Conservation (phyloP, 192 early-diverging fungal genomes). For the Podila epigama region DNA sequence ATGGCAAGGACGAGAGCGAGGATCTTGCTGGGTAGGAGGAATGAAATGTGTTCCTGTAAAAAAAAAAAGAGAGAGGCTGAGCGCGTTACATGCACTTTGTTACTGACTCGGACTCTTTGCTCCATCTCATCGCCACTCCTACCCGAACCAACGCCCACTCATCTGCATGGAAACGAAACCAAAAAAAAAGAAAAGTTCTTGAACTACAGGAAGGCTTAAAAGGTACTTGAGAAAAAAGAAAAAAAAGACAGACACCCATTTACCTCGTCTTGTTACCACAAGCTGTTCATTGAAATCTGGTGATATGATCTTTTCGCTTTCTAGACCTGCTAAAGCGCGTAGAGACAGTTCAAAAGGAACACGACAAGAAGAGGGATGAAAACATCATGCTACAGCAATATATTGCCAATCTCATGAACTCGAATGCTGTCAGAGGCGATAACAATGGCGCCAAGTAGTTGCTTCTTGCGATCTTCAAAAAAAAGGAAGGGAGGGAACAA, state of each 20-base stretch:
- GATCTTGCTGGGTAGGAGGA: conserved; percentile 27
- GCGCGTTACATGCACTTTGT: not conserved
- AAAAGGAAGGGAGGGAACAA: no score
- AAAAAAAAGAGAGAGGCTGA: no score
- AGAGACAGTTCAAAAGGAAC: conserved; percentile 38
- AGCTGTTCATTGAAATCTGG: no score
- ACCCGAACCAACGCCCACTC: no score
- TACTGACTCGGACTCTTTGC: not conserved
- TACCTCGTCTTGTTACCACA: no score
- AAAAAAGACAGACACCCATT: not conserved
- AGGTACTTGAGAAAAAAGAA: conserved; percentile 8
- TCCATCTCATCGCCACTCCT: not conserved
- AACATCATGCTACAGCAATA: conserved; percentile 45
- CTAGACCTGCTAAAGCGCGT: conserved; percentile 46
- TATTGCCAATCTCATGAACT: conserved; percentile 50
- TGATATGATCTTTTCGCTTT: no score
- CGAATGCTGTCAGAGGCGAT: conserved; percentile 45
- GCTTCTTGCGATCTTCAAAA: no score
- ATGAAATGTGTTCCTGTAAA: not conserved
- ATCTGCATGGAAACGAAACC: no score
- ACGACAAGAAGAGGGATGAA: conserved; percentile 47
- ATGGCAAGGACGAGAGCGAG: conserved; percentile 47
- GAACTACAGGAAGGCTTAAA: conserved; percentile 42
- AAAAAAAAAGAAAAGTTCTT: conserved; percentile 21
- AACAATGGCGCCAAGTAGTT: conserved; percentile 12